Base-by-base conservation (phyloP, 768 basidiomycete species). In the Antrodiella citrinella region DNA sequence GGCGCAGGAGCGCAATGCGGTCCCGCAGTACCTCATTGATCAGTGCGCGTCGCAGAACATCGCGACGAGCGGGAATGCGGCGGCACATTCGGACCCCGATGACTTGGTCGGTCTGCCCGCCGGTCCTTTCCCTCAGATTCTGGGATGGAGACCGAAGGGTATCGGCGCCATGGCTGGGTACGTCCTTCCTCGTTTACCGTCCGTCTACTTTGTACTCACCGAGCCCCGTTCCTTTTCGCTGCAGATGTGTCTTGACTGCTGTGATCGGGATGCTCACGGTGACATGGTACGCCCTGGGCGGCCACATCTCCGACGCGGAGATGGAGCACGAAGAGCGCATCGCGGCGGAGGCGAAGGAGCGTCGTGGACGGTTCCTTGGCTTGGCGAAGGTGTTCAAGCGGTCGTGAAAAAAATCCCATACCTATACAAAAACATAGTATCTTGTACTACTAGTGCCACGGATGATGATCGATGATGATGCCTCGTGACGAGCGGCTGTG, bases 231-330 rank as follows among this genome's bases (percentile, higher is more conserved):
- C 26, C 20, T 52, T 19, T 18, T 22, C 13, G 40, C 45, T 64
- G 62, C 18, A 86, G 84, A 18, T 91, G 86, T 55, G 82, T 97
- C 30, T 67, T 97, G 48, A 78, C 89, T 1, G 93, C 91, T 1
- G 69, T 88, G 12, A 54, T 95, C 35, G 95, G 95, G 0, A 87
- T 96, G 83, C 54, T 71, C 5, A 76, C 80, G 1, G 88, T 95
- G 24, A 70, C 81, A 35, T 98, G 93, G 91, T 98, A 98, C 67
- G 70, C 84, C 30, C 69, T 82, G 43, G 89, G 90, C n/a, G 80
- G 78, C 3, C 69, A 69, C 50, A 70, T 89, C 52, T 76, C 84
- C 42, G 91, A 91, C 39, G 82, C 82, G 56, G 92, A 95, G 69
- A 74, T 90, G 26, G 90, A 91, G 63, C 71, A 76, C 18, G 86